Conservation (phyloP, 2,329 filamentous ascomycete species). For the Xylaria polymorpha region DNA sequence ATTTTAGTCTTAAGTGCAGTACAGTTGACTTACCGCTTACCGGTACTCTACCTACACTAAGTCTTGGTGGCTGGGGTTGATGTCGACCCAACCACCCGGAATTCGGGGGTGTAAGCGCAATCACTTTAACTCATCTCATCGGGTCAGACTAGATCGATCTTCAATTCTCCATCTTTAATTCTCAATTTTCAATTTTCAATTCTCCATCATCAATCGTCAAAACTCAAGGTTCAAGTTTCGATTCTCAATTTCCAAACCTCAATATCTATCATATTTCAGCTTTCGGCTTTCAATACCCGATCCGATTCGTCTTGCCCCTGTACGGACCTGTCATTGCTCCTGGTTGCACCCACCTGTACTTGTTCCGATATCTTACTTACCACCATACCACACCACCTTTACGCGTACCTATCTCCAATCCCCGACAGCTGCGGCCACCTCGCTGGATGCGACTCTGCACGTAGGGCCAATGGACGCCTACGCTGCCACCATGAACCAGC, state of each 20-base stretch:
- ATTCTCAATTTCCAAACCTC: neutral
- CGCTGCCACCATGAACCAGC: slow-evolving; percentile 37
- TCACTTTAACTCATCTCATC: neutral
- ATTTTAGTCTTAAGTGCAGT: no score
- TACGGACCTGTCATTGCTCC: neutral
- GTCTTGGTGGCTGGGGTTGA: slow-evolving; percentile 33
- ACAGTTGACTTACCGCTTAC: no score
- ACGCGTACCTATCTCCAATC: neutral
- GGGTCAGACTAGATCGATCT: neutral
- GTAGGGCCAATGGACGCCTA: slow-evolving; percentile 36
- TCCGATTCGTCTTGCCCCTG: neutral
- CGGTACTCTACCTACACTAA: no score
- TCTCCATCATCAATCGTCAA: neutral
- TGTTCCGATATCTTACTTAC: neutral
- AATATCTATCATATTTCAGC: neutral
- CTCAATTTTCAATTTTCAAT: slow-evolving; percentile 9
- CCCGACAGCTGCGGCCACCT: neutral
- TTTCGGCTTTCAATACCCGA: neutral
- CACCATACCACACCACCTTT: no score
- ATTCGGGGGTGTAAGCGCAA: slow-evolving; percentile 18
- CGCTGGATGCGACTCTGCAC: slow-evolving; percentile 6
- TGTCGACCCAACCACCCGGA: slow-evolving; percentile 34
- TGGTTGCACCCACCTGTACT: neutral
- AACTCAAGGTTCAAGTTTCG: neutral
- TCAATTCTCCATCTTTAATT: slow-evolving; percentile 4